Evolutionary conservation across 148 eudicot genomes (phyloP), one percentile per base, ranked within the genome.

Genomic region (Suaeda aralocaspica): DNA sequence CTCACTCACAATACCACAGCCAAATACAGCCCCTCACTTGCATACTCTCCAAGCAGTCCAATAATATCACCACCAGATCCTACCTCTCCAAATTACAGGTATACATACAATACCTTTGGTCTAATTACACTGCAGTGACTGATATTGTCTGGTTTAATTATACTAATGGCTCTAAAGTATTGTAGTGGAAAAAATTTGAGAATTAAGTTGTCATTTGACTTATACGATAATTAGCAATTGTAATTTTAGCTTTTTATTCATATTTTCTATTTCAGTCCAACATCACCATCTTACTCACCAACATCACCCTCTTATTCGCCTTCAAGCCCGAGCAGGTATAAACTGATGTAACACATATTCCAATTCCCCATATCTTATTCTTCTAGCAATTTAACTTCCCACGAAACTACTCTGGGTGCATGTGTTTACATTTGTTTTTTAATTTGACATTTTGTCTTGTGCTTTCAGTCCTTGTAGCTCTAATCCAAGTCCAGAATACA

Each of bases 21-120:
- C 57, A 83, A 83, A 66, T 78, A 83, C 74, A 83, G 84, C 65
- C 84, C 86, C 2, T 80, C 82, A 14, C 73, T 78, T 70, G 82
- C 84, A 31, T 80, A 83, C 74, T 83, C 87, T 5, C 87, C 87
- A 9, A 83, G 87, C 66, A 80, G 84, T 70, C 87, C 87, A 58
- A 80, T 78, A 60, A 76, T 83, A 58, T 78, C 82, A 42, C 84
- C 78, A 3, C 73, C 87, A 25, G 70, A 82, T 64, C 84, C 82
- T 25, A 79, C 82, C 56, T 83, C 87, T 58, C 82, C 79, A 50
- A 81, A 78, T 64, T 84, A 84, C 72, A 84, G 87, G 87, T 84
- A 78, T 36, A 36, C 16, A n/a, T n/a, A n/a, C n/a, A n/a, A n/a
- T n/a, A n/a, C n/a, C 6, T 25, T 51, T 15, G 19, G n/a, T 24